Conservation (phyloP, 2,329 filamentous ascomycete genomes). For the Arachnomyces sp. region DNA sequence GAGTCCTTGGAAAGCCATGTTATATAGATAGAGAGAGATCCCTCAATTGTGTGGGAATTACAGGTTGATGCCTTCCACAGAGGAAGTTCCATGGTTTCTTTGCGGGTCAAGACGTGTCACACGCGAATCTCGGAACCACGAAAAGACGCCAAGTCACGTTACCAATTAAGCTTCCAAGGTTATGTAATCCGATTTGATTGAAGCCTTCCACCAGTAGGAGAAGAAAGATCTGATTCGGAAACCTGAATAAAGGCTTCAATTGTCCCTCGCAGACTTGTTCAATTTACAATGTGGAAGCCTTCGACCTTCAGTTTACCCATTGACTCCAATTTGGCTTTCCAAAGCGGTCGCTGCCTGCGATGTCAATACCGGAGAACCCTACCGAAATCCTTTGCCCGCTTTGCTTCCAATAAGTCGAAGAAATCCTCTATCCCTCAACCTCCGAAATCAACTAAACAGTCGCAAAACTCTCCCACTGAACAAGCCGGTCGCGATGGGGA, state of each 20-base stretch:
- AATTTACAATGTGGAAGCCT: constrained; percentile 25
- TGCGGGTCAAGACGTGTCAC: constrained; percentile 9
- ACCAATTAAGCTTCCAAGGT: constrained; percentile 16
- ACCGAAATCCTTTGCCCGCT: constrained; percentile 8
- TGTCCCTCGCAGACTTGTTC: background rate
- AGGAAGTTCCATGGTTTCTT: background rate
- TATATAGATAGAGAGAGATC: background rate
- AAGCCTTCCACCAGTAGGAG: background rate
- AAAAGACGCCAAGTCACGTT: constrained; percentile 29
- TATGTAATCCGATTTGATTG: background rate
- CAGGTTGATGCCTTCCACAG: too few species aligned
- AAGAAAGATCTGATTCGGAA: too few species aligned
- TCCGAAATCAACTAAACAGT: constrained; percentile 11
- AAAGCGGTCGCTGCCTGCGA: constrained; percentile 25
- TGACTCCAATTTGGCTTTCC: constrained; percentile 17
- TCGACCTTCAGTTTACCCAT: constrained; percentile 13
- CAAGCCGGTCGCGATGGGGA: constrained; percentile 19
- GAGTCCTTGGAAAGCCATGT: background rate
- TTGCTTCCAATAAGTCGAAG: constrained; percentile 14
- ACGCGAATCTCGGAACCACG: constrained; percentile 21
- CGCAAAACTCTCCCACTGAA: constrained; percentile 22
- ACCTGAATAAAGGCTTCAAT: too few species aligned
- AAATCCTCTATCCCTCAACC: constrained; percentile 17
- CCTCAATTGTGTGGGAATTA: background rate
- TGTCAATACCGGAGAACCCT: constrained; percentile 27